phyloP scores from a whole-genome alignment of 108 stramenopile genomes.

The Aurantiochytrium sp. region DNA sequence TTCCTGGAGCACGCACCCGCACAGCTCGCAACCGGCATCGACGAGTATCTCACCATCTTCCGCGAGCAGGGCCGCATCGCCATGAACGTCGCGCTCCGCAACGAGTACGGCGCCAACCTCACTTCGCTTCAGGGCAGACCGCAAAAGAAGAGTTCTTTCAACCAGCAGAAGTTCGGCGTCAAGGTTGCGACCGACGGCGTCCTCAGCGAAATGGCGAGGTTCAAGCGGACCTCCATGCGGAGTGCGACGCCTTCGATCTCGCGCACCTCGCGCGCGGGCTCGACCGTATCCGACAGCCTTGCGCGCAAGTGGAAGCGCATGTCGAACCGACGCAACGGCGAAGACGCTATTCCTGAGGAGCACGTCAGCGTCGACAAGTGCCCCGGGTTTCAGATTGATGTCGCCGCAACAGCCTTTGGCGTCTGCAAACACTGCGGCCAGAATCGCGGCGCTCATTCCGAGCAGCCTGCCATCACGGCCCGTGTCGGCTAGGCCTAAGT shows the following conservation, averaged over 20 bases:
- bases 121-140: not conserved
- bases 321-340: not conserved
- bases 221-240: not conserved
- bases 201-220: not conserved
- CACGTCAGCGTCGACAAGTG: not conserved
- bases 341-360: not conserved
- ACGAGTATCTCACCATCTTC: not conserved
- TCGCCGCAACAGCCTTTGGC: not conserved
- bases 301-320: not conserved
- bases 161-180: conserved; percentile 12
- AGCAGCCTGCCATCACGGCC: too few relatives aligned
- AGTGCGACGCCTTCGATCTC: not conserved
- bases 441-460: not conserved
- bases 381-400: not conserved
- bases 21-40: not conserved
- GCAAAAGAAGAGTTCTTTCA: not conserved
- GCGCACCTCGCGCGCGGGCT: not conserved
- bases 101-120: not conserved
- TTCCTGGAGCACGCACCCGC: not conserved
- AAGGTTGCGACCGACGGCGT: not conserved
- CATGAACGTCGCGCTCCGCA: not conserved
- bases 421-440: not conserved
- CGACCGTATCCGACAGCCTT: not conserved
- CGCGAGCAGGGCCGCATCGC: not conserved
- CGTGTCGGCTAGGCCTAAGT: too few relatives aligned